phyloP scores from a whole-genome alignment of 371 early-diverging fungal species.

The Catenaria anguillulae region DNA sequence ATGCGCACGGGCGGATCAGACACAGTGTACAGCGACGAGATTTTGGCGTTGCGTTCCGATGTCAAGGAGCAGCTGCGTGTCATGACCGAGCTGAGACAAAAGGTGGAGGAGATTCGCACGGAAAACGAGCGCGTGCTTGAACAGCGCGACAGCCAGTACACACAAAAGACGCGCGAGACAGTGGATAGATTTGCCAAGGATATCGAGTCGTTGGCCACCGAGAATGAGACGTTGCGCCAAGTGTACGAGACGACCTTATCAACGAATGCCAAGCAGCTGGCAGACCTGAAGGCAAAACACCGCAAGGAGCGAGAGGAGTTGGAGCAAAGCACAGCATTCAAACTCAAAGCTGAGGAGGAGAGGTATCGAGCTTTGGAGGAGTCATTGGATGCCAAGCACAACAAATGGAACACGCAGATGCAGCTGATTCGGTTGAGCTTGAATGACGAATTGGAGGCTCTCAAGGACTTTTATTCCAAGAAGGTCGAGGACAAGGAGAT shows the following conservation, averaged over 20 bases:
- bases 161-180: constrained; percentile 34
- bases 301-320: constrained; percentile 16
- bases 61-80: constrained; percentile 30
- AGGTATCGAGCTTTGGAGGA: constrained; percentile 29
- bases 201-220: constrained; percentile 35
- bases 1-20: no score
- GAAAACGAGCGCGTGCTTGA: constrained; percentile 40
- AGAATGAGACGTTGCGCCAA: constrained; percentile 28
- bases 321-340: constrained; percentile 24
- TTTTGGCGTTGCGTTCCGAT: constrained; percentile 35
- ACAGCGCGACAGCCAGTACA: constrained; percentile 33
- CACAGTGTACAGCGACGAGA: constrained; percentile 15
- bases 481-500: constrained; percentile 11
- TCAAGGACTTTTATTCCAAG: constrained; percentile 5
- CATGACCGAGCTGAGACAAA: constrained; percentile 29
- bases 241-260: constrained; percentile 28
- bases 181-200: constrained; percentile 38
- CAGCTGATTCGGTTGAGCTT: constrained; percentile 24
- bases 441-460: constrained; percentile 24
- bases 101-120: constrained; percentile 39
- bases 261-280: constrained; percentile 11
- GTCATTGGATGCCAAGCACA: constrained; percentile 23
- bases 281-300: constrained; percentile 18
- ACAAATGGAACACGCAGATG: constrained; percentile 32
- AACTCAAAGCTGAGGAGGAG: constrained; percentile 37